phyloP scores from a whole-genome alignment of 1,284 basidiomycete genomes.

The Apiotrichum veenhuisii region DNA sequence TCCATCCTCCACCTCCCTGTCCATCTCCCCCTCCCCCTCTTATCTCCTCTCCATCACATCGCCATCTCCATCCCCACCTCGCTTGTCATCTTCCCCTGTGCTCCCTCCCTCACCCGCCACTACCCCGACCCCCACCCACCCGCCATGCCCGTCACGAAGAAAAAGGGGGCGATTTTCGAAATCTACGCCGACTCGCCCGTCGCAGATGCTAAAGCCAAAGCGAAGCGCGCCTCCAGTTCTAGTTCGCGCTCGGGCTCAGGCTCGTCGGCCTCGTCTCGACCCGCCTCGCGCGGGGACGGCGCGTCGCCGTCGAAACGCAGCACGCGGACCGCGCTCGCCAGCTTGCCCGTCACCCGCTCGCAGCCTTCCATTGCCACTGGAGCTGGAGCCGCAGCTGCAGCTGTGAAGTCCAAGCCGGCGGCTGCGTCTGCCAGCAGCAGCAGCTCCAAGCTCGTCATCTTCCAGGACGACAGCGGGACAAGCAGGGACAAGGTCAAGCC shows the following conservation, averaged over 20 bases:
- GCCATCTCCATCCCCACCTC: not conserved
- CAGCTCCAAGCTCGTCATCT: not conserved
- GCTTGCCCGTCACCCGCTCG: not conserved
- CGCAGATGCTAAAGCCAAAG: not conserved
- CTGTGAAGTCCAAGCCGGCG: too few species aligned
- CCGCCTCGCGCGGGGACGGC: not conserved
- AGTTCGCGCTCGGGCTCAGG: not conserved
- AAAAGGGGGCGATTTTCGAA: conserved; percentile 48
- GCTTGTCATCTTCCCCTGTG: not conserved
- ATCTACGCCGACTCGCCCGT: conserved; percentile 48
- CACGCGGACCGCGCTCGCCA: not conserved
- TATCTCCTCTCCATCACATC: not conserved
- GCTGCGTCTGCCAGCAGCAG: not conserved
- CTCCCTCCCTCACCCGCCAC: not conserved
- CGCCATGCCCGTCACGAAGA: conserved; percentile 47
- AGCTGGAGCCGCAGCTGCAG: not conserved
- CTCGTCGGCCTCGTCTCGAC: not conserved
- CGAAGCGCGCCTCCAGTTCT: not conserved
- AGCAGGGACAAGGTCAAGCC: not conserved
- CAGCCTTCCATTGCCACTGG: not conserved
- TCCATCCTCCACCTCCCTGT: not conserved
- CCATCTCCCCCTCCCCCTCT: too few species aligned
- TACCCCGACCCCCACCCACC: not conserved
- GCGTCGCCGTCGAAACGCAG: not conserved
- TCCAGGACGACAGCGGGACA: not conserved